Evolutionary conservation across 164 flowering plant species (phyloP).

Genomic region (Saururus chinensis): DNA sequence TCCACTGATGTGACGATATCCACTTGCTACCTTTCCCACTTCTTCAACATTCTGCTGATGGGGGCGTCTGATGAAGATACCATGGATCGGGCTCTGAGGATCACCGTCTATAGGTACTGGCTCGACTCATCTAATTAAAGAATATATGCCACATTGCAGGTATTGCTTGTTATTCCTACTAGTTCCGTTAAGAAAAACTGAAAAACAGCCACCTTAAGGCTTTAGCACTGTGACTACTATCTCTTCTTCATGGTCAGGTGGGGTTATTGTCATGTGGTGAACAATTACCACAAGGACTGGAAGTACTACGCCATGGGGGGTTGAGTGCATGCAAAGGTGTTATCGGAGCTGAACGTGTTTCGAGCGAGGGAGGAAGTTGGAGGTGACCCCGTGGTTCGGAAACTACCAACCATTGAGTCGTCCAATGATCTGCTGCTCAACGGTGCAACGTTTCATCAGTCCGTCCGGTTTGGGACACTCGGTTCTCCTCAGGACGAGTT

Average conservation of each 20-base stretch:
- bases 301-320: conserved; percentile 21
- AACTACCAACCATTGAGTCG: conserved; percentile 16
- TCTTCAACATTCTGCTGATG: conserved; percentile 21
- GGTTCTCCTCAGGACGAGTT: conserved; percentile 6
- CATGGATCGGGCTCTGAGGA: conserved; percentile 14
- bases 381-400: conserved; percentile 24
- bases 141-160: conserved; percentile 34
- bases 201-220: no score
- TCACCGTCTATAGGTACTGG: conserved; percentile 21
- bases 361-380: conserved; percentile 14
- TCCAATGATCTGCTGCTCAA: conserved; percentile 12
- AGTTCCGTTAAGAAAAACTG: no score
- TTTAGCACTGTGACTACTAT: no score
- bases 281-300: conserved; percentile 25
- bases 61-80: conserved; percentile 22
- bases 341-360: conserved; percentile 23
- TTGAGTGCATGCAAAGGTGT: conserved; percentile 18
- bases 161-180: neutral
- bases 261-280: conserved; percentile 26
- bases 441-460: conserved; percentile 22
- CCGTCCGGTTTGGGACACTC: conserved; percentile 5
- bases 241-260: conserved; percentile 8
- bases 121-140: conserved; percentile 19
- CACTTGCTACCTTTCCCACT: conserved; percentile 19
- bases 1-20: conserved; percentile 24